These are phyloP conservation scores for Wickerhamomyces hampshirensis DNA, from an alignment of 805 yeast species.

Conservation along the genomic window DNA sequence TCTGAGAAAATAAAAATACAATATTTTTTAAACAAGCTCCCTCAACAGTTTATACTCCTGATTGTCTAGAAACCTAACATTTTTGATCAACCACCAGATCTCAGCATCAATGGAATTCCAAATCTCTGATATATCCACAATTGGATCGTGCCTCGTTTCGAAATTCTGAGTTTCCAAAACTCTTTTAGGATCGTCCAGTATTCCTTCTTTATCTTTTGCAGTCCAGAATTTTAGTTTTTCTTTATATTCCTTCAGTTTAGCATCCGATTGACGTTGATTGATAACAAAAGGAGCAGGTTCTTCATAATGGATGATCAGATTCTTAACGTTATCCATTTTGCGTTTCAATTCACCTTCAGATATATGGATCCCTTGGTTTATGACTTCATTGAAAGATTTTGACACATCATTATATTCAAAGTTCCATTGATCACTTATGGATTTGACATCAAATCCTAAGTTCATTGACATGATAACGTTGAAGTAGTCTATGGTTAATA, in stretches of 20 bases:
- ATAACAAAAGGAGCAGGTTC: slow-evolving; percentile 11
- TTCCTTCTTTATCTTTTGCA: slow-evolving; percentile 4
- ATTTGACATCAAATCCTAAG: slow-evolving; percentile 11
- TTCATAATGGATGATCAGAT: slow-evolving; percentile 11
- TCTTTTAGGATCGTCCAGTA: slow-evolving; percentile 5
- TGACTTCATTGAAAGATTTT: slow-evolving; percentile 8
- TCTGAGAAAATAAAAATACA: too few relatives aligned
- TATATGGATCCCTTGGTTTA: slow-evolving; percentile 5
- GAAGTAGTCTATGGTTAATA: slow-evolving; percentile 8
- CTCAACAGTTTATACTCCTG: not conserved
- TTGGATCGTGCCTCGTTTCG: slow-evolving; percentile 20
- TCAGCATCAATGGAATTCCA: slow-evolving; percentile 16
- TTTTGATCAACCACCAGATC: slow-evolving; percentile 17
- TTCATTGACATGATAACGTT: slow-evolving; percentile 3
- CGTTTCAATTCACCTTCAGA: slow-evolving; percentile 16
- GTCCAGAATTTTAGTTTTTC: not conserved
- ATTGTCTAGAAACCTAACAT: slow-evolving; percentile 8
- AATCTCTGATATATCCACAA: slow-evolving; percentile 18
- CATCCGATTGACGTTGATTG: slow-evolving; percentile 15
- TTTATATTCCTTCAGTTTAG: slow-evolving; percentile 9
- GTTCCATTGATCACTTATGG: slow-evolving; percentile 6
- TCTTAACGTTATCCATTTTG: slow-evolving; percentile 13
- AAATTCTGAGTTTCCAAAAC: slow-evolving; percentile 11
- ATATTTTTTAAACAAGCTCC: too few relatives aligned
- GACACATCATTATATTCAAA: slow-evolving; percentile 11